Conservation (phyloP, 805 yeast species). For the Myxozyma geophila region DNA sequence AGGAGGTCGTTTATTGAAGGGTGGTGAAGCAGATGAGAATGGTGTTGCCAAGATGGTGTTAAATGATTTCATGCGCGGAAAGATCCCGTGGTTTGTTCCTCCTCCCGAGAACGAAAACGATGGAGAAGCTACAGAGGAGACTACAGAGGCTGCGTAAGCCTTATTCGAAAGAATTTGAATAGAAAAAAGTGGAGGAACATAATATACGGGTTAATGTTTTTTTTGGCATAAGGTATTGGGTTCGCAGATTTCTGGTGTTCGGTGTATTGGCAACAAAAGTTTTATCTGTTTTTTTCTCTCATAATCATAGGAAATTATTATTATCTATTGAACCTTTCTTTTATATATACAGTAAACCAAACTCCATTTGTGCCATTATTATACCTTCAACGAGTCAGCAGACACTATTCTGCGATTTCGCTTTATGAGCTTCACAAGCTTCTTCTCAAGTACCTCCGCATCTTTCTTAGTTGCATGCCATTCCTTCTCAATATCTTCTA, state of each 20-base stretch:
- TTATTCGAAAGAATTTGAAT: too few species aligned
- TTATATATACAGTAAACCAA: too few species aligned
- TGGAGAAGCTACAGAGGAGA: constrained; percentile 47
- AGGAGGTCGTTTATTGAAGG: constrained; percentile 88
- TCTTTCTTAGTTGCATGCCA: constrained; percentile 30
- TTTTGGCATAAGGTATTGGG: too few species aligned
- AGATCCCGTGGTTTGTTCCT: constrained; percentile 95
- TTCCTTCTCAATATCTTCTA: constrained; percentile 27
- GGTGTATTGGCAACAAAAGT: too few species aligned
- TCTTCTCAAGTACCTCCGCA: constrained; percentile 23
- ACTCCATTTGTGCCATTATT: not conserved
- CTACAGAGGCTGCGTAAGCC: not conserved
- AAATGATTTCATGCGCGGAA: constrained; percentile 95
- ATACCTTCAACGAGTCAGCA: constrained; percentile 8
- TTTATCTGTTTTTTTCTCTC: too few species aligned
- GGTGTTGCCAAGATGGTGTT: constrained; percentile 89
- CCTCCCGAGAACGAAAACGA: constrained; percentile 81
- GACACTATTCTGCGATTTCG: constrained; percentile 21
- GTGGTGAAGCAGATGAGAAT: constrained; percentile 96
- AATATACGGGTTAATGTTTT: too few species aligned
- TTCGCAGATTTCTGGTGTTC: too few species aligned
- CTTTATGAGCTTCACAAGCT: constrained; percentile 22
- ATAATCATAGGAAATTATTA: too few species aligned
- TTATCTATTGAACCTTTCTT: too few species aligned
- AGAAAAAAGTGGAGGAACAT: too few species aligned